Percentiles rank a stretch among this genome's conserved stretches.
Evolutionary conservation across 1,284 basidiomycete genomes (phyloP).

Genomic region (Sanghuangporus weigelae): DNA sequence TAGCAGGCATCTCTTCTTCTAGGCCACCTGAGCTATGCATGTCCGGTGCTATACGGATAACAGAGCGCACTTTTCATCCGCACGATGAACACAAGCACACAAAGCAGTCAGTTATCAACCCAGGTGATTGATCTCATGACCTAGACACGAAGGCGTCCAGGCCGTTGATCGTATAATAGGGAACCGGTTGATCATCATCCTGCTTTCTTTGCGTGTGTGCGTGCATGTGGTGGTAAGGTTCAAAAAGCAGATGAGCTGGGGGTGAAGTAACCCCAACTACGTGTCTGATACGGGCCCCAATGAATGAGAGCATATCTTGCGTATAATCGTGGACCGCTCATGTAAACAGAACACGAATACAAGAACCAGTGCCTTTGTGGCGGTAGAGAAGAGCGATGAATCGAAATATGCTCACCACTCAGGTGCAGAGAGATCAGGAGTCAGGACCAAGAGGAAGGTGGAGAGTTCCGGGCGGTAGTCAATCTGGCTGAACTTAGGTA

Average conservation of each 20-base stretch:
- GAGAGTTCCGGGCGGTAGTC: too few relatives aligned
- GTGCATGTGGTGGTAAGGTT: background rate
- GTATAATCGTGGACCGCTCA: background rate
- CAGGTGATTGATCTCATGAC: conserved; percentile 12
- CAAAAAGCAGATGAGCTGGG: background rate
- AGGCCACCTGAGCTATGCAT: background rate
- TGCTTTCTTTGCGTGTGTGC: background rate
- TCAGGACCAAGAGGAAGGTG: too few relatives aligned
- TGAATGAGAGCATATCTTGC: background rate
- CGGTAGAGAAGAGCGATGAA: background rate
- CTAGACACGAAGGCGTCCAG: background rate
- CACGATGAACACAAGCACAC: background rate
- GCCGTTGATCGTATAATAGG: conserved; percentile 14
- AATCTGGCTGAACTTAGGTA: too few relatives aligned
- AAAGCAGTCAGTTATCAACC: conserved; percentile 9
- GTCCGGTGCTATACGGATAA: background rate
- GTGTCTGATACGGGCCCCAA: too few relatives aligned
- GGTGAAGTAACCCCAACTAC: too few relatives aligned
- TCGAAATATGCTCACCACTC: background rate
- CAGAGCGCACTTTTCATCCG: background rate
- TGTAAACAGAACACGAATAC: background rate
- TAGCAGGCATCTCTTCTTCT: background rate
- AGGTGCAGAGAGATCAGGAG: background rate
- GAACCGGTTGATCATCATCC: conserved; percentile 15
- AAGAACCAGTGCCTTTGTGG: background rate